Evolutionary conservation across 805 yeast genomes (phyloP).

Genomic region (Sungouiozyma intestinalis): DNA sequence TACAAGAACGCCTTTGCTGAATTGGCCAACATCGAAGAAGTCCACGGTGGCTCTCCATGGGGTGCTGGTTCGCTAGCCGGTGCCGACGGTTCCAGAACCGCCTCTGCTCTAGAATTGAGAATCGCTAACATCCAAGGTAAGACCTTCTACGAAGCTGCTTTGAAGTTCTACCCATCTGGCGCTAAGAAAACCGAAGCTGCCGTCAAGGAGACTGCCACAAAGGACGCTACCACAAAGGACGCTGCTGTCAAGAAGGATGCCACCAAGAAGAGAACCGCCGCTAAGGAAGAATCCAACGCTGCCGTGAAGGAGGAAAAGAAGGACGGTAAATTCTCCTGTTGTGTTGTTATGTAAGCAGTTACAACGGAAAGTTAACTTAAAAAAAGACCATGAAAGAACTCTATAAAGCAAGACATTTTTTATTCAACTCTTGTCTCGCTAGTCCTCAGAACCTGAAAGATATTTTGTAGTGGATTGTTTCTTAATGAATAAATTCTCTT

Average conservation of each 20-base stretch:
- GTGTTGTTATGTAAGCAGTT: slow-evolving; percentile 29
- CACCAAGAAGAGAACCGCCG: slow-evolving; percentile 7
- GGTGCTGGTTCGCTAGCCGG: slow-evolving; percentile 81
- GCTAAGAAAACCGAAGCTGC: neutral
- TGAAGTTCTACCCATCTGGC: slow-evolving; percentile 7
- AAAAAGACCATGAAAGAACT: no score
- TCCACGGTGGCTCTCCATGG: slow-evolving; percentile 82
- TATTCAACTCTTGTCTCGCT: neutral
- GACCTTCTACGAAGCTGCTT: slow-evolving; percentile 42
- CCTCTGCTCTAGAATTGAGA: slow-evolving; percentile 52
- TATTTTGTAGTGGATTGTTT: neutral
- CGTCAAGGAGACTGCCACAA: slow-evolving; percentile 1
- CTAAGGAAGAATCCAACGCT: slow-evolving; percentile 12
- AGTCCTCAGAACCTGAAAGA: neutral
- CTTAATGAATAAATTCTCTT: no score
- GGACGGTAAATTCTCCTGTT: slow-evolving; percentile 19
- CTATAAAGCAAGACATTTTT: no score
- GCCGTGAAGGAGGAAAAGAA: slow-evolving; percentile 11
- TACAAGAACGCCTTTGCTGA: slow-evolving; percentile 49
- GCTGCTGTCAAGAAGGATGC: slow-evolving; percentile 34
- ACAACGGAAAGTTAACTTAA: no score
- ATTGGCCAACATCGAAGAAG: slow-evolving; percentile 49
- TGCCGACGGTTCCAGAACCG: slow-evolving; percentile 65
- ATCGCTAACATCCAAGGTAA: slow-evolving; percentile 63
- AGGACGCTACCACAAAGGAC: slow-evolving; percentile 12